A percentile compares a stretch with the other conserved stretches of the same genome.
These are phyloP conservation scores for Draba incana DNA, from an alignment of 345 rosid species.

Conservation along the genomic window DNA sequence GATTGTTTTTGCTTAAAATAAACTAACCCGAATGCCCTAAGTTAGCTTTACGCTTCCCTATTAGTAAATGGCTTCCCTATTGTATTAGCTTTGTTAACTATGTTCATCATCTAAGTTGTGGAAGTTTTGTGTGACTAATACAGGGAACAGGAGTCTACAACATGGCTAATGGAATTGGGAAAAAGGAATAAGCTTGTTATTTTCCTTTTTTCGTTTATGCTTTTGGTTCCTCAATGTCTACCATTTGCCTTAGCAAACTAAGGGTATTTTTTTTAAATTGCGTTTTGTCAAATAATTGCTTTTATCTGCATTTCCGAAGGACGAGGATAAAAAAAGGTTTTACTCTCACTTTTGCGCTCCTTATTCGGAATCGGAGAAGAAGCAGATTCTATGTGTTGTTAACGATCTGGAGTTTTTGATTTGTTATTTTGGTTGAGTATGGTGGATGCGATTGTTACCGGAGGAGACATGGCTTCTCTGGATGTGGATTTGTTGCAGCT, in stretches of 20 bases:
- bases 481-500: constrained; percentile 88
- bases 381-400: no score
- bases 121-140: constrained; percentile 10
- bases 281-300: constrained; percentile 51
- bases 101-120: constrained; percentile 18
- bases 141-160: constrained; percentile 92
- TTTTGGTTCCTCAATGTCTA: constrained; percentile 30
- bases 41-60: no score
- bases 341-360: no score
- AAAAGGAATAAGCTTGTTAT: constrained; percentile 60
- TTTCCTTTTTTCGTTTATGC: constrained; percentile 5
- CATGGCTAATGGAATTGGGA: constrained; percentile 84
- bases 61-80: background rate
- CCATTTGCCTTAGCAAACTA: constrained; percentile 5
- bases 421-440: constrained; percentile 39
- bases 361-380: no score
- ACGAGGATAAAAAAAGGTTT: no score
- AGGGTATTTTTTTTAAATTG: constrained; percentile 22
- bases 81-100: background rate
- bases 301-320: background rate
- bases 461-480: constrained; percentile 69
- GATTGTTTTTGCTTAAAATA: background rate
- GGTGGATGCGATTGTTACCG: constrained; percentile 49
- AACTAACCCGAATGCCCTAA: background rate
- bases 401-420: background rate